These are phyloP conservation scores for Sarocladium strictum DNA, from an alignment of 2,329 filamentous ascomycete species.

Conservation along the genomic window DNA sequence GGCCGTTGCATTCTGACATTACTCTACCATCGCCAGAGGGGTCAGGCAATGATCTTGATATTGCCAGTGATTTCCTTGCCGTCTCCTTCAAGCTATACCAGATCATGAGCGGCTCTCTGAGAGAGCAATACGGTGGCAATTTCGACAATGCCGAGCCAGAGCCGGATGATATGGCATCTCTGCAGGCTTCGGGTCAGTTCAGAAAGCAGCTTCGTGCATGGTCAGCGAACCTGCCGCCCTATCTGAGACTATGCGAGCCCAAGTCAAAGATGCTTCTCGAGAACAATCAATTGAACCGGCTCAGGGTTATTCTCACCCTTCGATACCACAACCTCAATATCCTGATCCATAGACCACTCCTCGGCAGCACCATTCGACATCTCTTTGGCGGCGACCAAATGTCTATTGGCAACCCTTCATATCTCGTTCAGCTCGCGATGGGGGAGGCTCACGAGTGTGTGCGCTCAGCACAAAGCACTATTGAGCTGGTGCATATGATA, in stretches of 20 bases:
- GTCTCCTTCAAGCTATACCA: conserved; percentile 2
- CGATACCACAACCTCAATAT: conserved; percentile 27
- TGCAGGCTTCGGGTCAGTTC: conserved; percentile 25
- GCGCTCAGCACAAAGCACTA: conserved; percentile 18
- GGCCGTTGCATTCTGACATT: background rate
- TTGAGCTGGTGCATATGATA: conserved; percentile 9
- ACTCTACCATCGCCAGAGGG: conserved; percentile 33
- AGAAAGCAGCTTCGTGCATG: conserved; percentile 32
- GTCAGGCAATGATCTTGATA: conserved; percentile 25
- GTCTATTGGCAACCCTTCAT: conserved; percentile 11
- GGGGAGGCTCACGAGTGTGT: conserved; percentile 14
- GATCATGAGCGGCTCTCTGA: conserved; percentile 1
- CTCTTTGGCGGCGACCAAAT: conserved; percentile 8
- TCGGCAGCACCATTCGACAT: conserved; percentile 5
- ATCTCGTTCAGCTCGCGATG: conserved; percentile 17
- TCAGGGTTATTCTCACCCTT: conserved; percentile 17
- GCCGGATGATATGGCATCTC: conserved; percentile 23
- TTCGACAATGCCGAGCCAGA: conserved; percentile 27
- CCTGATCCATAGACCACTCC: conserved; percentile 22
- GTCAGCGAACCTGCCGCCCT: conserved; percentile 25
- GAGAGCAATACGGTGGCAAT: conserved; percentile 20
- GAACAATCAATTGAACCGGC: conserved; percentile 31
- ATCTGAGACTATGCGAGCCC: conserved; percentile 18
- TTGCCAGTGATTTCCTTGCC: conserved; percentile 7
- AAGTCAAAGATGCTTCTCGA: background rate